Percentiles rank a stretch among this genome's conserved stretches.
These are phyloP conservation scores for Glaciozyma antarctica DNA, from an alignment of 768 basidiomycete species.

Conservation along the genomic window DNA sequence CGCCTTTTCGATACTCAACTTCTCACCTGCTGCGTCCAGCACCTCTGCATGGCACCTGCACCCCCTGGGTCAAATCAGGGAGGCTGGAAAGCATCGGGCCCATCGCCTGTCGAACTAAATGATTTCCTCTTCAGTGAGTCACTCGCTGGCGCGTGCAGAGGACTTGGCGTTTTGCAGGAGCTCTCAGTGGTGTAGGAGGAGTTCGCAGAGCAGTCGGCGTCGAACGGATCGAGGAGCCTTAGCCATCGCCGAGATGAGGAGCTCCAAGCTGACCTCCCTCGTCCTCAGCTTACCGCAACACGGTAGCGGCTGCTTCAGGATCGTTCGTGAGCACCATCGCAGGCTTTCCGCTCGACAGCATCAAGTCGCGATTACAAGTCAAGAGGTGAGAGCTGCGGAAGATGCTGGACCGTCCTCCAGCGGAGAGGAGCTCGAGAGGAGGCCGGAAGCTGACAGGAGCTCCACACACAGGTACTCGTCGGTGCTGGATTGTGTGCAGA, in stretches of 20 bases:
- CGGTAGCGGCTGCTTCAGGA: conserved; percentile 15
- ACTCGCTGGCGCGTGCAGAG: no score
- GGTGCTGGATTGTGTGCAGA: conserved; percentile 69
- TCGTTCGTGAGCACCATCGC: conserved; percentile 77
- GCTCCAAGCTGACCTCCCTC: background rate
- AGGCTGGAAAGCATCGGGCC: background rate
- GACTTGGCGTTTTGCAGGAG: background rate
- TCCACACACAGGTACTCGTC: conserved; percentile 36
- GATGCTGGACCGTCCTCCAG: no score
- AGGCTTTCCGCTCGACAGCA: conserved; percentile 68
- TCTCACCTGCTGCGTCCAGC: background rate
- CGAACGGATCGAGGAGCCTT: background rate
- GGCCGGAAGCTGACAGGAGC: background rate
- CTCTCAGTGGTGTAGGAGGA: background rate
- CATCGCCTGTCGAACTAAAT: background rate
- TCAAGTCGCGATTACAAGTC: conserved; percentile 50
- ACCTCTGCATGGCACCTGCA: background rate
- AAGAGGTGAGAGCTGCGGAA: conserved; percentile 4
- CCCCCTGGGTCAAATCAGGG: background rate
- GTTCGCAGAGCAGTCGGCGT: background rate
- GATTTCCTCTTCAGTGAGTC: background rate
- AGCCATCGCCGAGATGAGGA: background rate
- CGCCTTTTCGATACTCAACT: background rate
- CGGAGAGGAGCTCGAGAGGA: background rate
- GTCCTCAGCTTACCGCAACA: conserved; percentile 19